Conservation (phyloP, 345 rosid species). For the Corymbia maculata region DNA sequence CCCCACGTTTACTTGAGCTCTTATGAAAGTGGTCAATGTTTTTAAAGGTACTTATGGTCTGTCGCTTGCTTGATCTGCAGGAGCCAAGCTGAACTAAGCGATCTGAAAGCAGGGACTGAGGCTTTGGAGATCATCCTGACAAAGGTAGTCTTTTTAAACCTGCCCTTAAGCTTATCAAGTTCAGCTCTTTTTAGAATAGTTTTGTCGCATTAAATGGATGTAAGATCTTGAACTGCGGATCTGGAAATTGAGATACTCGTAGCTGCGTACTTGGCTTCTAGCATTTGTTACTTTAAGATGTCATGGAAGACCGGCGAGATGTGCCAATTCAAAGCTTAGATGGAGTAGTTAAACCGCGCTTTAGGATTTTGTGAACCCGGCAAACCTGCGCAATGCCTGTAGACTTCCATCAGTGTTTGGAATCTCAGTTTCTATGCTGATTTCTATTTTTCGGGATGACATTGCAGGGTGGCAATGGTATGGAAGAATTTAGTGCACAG, state of each 20-base stretch:
- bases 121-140: constrained; percentile 66
- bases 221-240: neutral
- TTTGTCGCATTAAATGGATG: neutral
- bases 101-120: constrained; percentile 51
- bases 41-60: neutral
- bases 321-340: neutral
- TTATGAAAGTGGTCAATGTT: neutral
- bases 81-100: constrained; percentile 55
- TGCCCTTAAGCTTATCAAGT: neutral
- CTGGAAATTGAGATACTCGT: neutral
- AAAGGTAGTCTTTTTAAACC: constrained; percentile 26
- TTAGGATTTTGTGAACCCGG: neutral
- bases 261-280: neutral
- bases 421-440: neutral
- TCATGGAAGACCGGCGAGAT: neutral
- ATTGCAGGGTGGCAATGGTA: constrained; percentile 50
- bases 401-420: neutral
- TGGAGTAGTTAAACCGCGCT: neutral
- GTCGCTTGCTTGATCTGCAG: constrained; percentile 22
- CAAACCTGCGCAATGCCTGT: neutral
- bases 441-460: neutral
- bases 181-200: neutral
- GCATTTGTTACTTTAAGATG: neutral
- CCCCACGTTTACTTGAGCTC: neutral
- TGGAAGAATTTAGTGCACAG: constrained; percentile 41